Evolutionary conservation across 169 alveolate genomes (phyloP), one percentile per base, ranked within the genome.

Genomic region (Cryptosporidium baileyi): DNA sequence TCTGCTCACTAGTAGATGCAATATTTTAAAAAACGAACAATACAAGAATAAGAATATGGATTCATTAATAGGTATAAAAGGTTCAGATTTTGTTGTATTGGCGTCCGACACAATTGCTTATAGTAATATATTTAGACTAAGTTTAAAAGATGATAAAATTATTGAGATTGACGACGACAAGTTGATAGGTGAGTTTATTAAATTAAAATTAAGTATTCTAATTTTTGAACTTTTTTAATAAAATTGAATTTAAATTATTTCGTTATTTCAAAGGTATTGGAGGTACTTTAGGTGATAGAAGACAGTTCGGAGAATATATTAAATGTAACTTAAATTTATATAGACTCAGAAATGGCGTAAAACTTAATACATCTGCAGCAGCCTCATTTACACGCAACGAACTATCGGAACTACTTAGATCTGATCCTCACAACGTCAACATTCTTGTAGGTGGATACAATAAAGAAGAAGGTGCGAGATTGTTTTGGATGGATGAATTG

Each of bases 401-500:
- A 61, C 89, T 94, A 62, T 94, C 97, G 11, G 92, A 92, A 34
- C 89, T 91, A 67, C 92, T 94, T 81, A 92, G 97, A 63, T 82
- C 93, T 49, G 92, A 92, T 67, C 96, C 97, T 6, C 93, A 92
- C 65, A 94, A 93, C 54, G 96, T 93, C 17, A 94, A 93, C 67
- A 82, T 93, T 57, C 80, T 94, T 28, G 82, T 94, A 60, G 97
- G 95, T 38, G 97, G 97, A 24, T 88, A 63, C 51, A 96, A 91
- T 51, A 60, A 82, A 67, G 96, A 95, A 94, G 95, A 82, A 47
- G 97, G 97, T 13, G 95, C 97, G 22, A 90, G 91, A 61, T 85
- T 95, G 41, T 95, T 85, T 89, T 95, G 97, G 98, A 90, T 95
- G 74, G 98, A 95, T 82, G 94, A 95, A 65, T 80, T 95, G 80